phyloP scores from a whole-genome alignment of 805 yeast genomes.

The Hanseniaspora vineae region DNA sequence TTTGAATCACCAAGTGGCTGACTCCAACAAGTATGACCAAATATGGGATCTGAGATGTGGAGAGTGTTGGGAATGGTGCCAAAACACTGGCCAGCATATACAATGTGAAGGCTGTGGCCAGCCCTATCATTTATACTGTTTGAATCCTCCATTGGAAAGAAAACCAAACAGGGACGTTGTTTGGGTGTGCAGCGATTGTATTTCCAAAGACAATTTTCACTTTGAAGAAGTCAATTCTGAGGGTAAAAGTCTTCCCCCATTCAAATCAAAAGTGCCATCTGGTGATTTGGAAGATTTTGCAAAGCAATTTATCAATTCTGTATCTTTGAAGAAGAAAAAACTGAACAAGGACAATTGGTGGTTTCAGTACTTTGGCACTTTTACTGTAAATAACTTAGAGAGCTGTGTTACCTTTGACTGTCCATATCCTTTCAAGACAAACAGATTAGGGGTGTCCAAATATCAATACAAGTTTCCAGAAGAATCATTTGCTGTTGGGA shows the following conservation, averaged over 20 bases:
- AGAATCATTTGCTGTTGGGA: constrained; percentile 10
- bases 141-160: constrained; percentile 62
- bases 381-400: constrained; percentile 11
- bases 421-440: constrained; percentile 18
- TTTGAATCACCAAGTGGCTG: constrained; percentile 1
- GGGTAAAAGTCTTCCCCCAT: constrained; percentile 1
- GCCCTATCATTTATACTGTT: constrained; percentile 65
- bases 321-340: background rate
- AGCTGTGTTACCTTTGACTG: constrained; percentile 12
- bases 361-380: constrained; percentile 21
- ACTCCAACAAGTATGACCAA: background rate
- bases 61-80: constrained; percentile 78
- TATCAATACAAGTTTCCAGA: constrained; percentile 17
- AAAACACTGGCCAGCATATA: constrained; percentile 49
- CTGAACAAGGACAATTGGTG: constrained; percentile 10
- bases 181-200: constrained; percentile 79
- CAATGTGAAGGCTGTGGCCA: constrained; percentile 67
- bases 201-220: constrained; percentile 33
- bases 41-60: constrained; percentile 37
- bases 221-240: constrained; percentile 6
- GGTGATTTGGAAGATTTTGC: constrained; percentile 8
- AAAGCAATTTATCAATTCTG: background rate
- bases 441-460: constrained; percentile 13
- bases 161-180: constrained; percentile 82
- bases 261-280: constrained; percentile 8